Percentiles rank a stretch among this genome's conserved stretches.
Evolutionary conservation across 768 basidiomycete species (phyloP).

Genomic region (Naganishia kalamii): DNA sequence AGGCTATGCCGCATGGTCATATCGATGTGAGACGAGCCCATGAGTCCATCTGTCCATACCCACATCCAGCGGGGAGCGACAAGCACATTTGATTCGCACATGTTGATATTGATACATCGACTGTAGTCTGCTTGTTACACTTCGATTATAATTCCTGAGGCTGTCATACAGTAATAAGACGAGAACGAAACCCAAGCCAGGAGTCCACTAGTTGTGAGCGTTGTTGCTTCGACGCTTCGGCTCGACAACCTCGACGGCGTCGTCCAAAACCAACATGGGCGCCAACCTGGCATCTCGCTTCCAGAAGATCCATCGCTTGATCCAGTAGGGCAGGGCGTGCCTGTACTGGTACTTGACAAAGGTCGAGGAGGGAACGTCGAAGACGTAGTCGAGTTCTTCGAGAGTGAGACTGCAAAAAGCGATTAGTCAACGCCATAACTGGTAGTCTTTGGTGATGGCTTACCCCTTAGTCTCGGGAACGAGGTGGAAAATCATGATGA

Average conservation of each 20-base stretch:
- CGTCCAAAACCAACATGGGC: slow-evolving; percentile 16
- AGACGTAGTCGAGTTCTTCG: slow-evolving; percentile 43
- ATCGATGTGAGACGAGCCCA: too few species aligned
- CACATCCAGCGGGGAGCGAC: too few species aligned
- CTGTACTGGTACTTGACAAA: slow-evolving; percentile 34
- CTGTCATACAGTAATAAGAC: too few species aligned
- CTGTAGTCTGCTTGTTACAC: too few species aligned
- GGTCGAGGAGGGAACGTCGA: slow-evolving; percentile 30
- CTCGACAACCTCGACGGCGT: slow-evolving; percentile 6
- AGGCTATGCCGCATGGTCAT: too few species aligned
- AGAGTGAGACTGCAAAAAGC: slow-evolving; percentile 21
- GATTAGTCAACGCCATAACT: slow-evolving; percentile 28
- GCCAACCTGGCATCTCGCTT: slow-evolving; percentile 12
- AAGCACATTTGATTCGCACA: too few species aligned
- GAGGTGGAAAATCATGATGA: slow-evolving; percentile 37
- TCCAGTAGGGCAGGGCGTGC: slow-evolving; percentile 34
- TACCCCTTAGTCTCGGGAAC: slow-evolving; percentile 36
- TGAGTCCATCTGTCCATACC: too few species aligned
- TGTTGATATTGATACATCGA: too few species aligned
- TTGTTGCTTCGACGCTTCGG: not conserved
- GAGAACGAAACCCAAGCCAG: too few species aligned
- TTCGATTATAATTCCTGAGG: too few species aligned
- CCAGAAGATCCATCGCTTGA: slow-evolving; percentile 36
- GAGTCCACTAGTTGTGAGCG: slow-evolving; percentile 4
- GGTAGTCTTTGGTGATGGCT: not conserved